These are phyloP conservation scores for Ophiobolus disseminans DNA, from an alignment of 2,329 filamentous ascomycete species.

Conservation along the genomic window DNA sequence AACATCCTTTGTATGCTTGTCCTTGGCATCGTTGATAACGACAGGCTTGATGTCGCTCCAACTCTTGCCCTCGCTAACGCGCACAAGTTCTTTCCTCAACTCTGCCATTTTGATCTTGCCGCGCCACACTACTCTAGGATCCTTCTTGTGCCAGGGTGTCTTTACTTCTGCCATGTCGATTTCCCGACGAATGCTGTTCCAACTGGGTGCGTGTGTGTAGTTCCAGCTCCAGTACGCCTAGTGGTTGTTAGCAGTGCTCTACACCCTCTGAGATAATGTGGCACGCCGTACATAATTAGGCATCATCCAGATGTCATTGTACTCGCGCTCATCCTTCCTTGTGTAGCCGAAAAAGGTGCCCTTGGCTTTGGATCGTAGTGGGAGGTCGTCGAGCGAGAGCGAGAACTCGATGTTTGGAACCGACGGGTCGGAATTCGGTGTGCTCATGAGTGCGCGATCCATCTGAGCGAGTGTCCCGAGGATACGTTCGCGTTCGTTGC, in stretches of 20 bases:
- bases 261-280: not conserved
- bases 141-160: conserved; percentile 38
- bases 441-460: conserved; percentile 37
- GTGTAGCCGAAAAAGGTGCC: conserved; percentile 43
- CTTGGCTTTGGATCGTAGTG: conserved; percentile 35
- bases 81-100: conserved; percentile 37
- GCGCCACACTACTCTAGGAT: conserved; percentile 40
- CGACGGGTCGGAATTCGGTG: conserved; percentile 33
- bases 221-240: conserved; percentile 45
- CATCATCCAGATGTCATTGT: conserved; percentile 45
- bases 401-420: conserved; percentile 44
- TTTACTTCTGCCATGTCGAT: conserved; percentile 31
- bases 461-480: conserved; percentile 44
- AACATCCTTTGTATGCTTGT: conserved; percentile 41
- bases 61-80: conserved; percentile 34
- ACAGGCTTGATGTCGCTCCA: conserved; percentile 46
- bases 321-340: conserved; percentile 34
- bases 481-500: conserved; percentile 45
- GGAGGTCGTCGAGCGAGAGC: conserved; percentile 42
- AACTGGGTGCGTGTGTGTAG: conserved; percentile 44
- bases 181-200: conserved; percentile 42
- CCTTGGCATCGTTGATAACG: conserved; percentile 41
- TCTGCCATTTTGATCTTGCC: conserved; percentile 45
- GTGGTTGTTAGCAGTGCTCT: not conserved
- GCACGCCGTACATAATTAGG: conserved; percentile 32